Conservation (phyloP, 176 grass and related monocot genomes). For the Carex kokanica region DNA sequence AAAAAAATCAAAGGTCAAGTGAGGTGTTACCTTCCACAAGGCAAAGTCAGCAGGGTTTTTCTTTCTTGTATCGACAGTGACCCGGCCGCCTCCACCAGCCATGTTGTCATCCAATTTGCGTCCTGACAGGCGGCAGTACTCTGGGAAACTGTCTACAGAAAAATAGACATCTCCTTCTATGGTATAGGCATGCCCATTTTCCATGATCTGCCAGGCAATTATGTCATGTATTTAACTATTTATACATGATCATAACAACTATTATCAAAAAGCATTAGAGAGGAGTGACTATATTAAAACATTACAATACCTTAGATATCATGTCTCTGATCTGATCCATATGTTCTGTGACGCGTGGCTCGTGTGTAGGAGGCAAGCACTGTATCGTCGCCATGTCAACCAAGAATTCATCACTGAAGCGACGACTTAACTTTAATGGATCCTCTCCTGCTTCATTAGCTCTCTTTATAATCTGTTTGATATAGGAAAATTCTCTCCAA, state of each 20-base stretch:
- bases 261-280: background rate
- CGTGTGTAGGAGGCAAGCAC: conserved; percentile 59
- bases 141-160: conserved; percentile 42
- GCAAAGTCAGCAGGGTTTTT: conserved; percentile 49
- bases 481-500: conserved; percentile 8
- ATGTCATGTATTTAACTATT: background rate
- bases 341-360: conserved; percentile 85
- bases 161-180: conserved; percentile 57
- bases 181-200: conserved; percentile 42
- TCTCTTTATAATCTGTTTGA: conserved; percentile 78
- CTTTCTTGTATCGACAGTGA: conserved; percentile 46
- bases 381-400: conserved; percentile 64
- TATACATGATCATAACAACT: background rate
- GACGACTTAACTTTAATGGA: conserved; percentile 51
- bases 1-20: background rate
- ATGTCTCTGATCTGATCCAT: conserved; percentile 78
- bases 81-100: conserved; percentile 46
- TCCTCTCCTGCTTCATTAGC: conserved; percentile 73
- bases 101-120: conserved; percentile 50
- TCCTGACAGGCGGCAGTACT: conserved; percentile 40
- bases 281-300: conserved; percentile 10
- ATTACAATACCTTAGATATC: conserved; percentile 60
- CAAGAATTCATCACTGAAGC: conserved; percentile 74
- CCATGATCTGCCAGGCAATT: conserved; percentile 32
- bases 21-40: conserved; percentile 43